Conservation (phyloP, 2,329 filamentous ascomycete genomes). For the Chalara sp. region DNA sequence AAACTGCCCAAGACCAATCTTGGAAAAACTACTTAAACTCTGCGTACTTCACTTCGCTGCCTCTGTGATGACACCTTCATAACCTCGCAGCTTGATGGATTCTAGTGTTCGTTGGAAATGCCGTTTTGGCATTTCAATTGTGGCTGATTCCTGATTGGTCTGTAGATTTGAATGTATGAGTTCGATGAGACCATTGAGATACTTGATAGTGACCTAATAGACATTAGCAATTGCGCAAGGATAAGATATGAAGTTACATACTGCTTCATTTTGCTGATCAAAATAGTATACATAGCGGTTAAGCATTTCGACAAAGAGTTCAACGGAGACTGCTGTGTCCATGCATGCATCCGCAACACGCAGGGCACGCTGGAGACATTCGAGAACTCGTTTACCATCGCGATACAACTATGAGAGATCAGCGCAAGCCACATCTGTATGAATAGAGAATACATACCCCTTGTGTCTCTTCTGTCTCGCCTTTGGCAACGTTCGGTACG, state of each 20-base stretch:
- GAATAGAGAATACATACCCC: constrained; percentile 48
- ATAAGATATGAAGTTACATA: constrained; percentile 31
- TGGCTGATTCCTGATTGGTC: constrained; percentile 73
- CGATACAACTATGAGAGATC: constrained; percentile 68
- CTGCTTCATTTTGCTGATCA: constrained; percentile 97
- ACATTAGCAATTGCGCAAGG: constrained; percentile 7
- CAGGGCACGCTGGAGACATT: constrained; percentile 90
- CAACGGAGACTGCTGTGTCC: constrained; percentile 95
- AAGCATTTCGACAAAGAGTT: constrained; percentile 96
- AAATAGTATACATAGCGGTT: constrained; percentile 99
- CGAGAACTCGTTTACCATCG: constrained; percentile 92
- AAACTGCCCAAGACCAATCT: no score
- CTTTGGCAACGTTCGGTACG: constrained; percentile 71
- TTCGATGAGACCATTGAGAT: constrained; percentile 95
- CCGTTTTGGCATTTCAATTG: constrained; percentile 81
- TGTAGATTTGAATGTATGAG: constrained; percentile 94
- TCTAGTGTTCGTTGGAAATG: constrained; percentile 94
- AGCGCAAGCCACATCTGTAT: constrained; percentile 3
- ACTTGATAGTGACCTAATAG: constrained; percentile 78
- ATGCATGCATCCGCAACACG: constrained; percentile 97
- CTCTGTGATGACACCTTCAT: constrained; percentile 73
- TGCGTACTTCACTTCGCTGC: constrained; percentile 33
- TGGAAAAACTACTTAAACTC: no score
- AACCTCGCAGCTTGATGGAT: constrained; percentile 85
- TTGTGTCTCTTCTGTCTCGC: constrained; percentile 77